phyloP scores from a whole-genome alignment of 176 grass and related monocot genomes.

The Dendrocalamus sinicus region DNA sequence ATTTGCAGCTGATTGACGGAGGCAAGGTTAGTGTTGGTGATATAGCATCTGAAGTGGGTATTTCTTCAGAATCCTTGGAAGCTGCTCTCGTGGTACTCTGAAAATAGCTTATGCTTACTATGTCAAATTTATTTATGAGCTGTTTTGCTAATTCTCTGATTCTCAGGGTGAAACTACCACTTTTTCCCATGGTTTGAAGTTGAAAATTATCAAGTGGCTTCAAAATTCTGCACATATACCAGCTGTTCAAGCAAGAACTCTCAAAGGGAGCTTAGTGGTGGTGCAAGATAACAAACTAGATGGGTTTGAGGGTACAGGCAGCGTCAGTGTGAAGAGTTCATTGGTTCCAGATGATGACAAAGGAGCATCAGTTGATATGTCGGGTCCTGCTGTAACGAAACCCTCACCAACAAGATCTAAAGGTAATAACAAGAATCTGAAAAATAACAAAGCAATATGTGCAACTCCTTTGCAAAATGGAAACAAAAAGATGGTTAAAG shows the following conservation, averaged over 20 bases:
- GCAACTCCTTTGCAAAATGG: slow-evolving; percentile 58
- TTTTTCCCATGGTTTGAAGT: slow-evolving; percentile 90
- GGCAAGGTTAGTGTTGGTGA: slow-evolving; percentile 78
- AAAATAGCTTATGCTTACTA: slow-evolving; percentile 36
- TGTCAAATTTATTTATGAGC: slow-evolving; percentile 43
- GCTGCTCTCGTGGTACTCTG: slow-evolving; percentile 87
- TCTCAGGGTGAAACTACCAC: slow-evolving; percentile 93
- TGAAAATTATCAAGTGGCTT: slow-evolving; percentile 97
- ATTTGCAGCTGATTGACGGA: slow-evolving; percentile 80
- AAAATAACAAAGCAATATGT: slow-evolving; percentile 41
- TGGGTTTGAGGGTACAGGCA: slow-evolving; percentile 40
- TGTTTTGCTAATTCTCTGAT: slow-evolving; percentile 47
- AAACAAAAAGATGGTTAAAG: slow-evolving; percentile 51
- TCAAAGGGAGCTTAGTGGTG: slow-evolving; percentile 44
- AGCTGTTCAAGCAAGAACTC: slow-evolving; percentile 42
- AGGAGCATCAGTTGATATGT: slow-evolving; percentile 36
- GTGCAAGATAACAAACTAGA: slow-evolving; percentile 55
- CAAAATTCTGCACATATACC: slow-evolving; percentile 60
- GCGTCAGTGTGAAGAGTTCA: slow-evolving; percentile 39
- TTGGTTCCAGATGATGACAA: slow-evolving; percentile 42
- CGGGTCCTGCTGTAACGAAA: slow-evolving; percentile 48
- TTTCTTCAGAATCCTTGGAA: slow-evolving; percentile 90
- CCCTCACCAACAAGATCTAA: slow-evolving; percentile 48
- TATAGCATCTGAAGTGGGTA: slow-evolving; percentile 90
- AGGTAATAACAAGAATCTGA: slow-evolving; percentile 43